Evolutionary conservation across 305 asterid species (phyloP).

Genomic region (Caryopteris hybrid): DNA sequence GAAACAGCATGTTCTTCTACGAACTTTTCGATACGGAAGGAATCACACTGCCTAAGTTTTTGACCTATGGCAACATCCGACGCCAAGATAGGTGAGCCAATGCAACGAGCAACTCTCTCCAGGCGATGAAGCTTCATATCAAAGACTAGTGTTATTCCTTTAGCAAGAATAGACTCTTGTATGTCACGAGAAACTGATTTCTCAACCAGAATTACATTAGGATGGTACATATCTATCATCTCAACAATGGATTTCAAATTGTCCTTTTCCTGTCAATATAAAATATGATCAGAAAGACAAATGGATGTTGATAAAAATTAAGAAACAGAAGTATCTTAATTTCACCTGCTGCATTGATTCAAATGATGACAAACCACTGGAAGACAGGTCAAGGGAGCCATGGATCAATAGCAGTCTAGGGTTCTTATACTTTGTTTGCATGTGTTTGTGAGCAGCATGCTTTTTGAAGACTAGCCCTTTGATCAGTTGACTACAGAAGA

Average conservation of each 20-base stretch:
- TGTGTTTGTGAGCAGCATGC: constrained; percentile 95
- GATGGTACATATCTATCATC: constrained; percentile 71
- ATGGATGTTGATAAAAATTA: constrained; percentile 4
- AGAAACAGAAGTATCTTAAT: neutral
- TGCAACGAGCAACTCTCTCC: constrained; percentile 91
- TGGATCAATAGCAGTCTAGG: constrained; percentile 77
- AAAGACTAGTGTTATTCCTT: constrained; percentile 83
- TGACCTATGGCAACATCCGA: constrained; percentile 53
- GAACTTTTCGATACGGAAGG: constrained; percentile 70
- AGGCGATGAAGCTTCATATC: constrained; percentile 95
- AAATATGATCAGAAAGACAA: constrained; percentile 14
- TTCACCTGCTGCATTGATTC: constrained; percentile 83
- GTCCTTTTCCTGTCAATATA: constrained; percentile 61
- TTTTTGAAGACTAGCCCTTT: constrained; percentile 93
- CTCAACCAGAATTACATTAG: constrained; percentile 88
- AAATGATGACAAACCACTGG: constrained; percentile 77
- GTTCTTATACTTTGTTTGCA: constrained; percentile 77
- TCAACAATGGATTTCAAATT: constrained; percentile 55
- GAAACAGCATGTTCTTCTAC: constrained; percentile 70
- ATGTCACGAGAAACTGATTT: constrained; percentile 91
- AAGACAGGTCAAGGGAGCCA: constrained; percentile 82
- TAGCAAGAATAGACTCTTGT: constrained; percentile 76
- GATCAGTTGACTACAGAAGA: constrained; percentile 58
- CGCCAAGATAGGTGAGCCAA: constrained; percentile 66
- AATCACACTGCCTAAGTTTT: constrained; percentile 73